phyloP scores from a whole-genome alignment of 148 eudicot genomes.

The Hydrangea macrophylla region DNA sequence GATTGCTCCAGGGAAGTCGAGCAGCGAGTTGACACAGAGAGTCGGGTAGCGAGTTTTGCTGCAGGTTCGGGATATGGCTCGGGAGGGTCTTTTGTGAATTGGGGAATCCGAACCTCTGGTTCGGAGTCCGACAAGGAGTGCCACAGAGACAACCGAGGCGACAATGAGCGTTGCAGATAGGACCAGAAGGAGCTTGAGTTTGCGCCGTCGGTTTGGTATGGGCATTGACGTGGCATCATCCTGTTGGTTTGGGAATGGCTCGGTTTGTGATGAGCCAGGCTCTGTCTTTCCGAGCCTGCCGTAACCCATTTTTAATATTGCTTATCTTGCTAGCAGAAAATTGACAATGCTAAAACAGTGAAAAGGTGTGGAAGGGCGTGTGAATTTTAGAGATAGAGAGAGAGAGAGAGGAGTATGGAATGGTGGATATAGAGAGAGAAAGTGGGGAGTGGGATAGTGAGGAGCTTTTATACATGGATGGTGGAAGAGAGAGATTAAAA shows the following conservation, averaged over 20 bases:
- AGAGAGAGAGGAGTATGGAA: background rate
- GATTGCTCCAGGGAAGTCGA: conserved; percentile 51
- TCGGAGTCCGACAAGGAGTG: background rate
- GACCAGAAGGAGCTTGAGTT: conserved; percentile 5
- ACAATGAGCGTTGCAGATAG: conserved; percentile 22
- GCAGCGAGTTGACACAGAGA: conserved; percentile 36
- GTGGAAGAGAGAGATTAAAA: conserved; percentile 6
- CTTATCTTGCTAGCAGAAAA: background rate
- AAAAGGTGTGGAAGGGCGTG: background rate
- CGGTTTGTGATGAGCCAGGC: background rate
- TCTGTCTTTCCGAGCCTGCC: background rate
- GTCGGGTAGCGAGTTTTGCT: conserved; percentile 24
- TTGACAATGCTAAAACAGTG: background rate
- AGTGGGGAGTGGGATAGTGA: background rate
- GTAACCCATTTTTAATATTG: background rate
- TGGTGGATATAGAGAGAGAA: background rate
- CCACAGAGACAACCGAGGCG: conserved; percentile 28
- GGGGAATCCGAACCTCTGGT: background rate
- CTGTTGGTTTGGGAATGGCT: background rate
- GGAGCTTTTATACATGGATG: background rate
- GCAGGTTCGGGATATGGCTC: conserved; percentile 36
- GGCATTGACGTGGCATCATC: background rate
- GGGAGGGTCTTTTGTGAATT: conserved; percentile 17
- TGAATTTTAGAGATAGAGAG: background rate
- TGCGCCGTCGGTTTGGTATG: background rate